A percentile compares a stretch with the other conserved stretches of the same genome.
Conservation (phyloP, 345 rosid genomes). For the Eucalyptus polybractea region DNA sequence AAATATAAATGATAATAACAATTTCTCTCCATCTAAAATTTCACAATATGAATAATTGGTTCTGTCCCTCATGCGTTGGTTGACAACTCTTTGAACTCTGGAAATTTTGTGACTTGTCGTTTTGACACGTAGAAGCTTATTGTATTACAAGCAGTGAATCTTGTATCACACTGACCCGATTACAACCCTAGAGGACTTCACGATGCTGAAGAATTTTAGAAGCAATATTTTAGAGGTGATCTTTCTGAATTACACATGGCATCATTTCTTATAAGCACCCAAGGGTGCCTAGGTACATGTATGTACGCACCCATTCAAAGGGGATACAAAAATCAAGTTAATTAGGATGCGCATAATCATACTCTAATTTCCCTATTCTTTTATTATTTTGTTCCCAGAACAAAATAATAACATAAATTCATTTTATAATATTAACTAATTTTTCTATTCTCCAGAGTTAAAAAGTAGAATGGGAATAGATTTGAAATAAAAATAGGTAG, state of each 20-base stretch:
- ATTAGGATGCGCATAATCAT: not conserved
- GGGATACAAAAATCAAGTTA: not conserved
- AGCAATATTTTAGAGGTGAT: not conserved
- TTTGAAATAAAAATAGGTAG: too few species aligned
- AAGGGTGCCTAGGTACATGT: not conserved
- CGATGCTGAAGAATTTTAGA: not conserved
- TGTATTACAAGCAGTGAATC: not conserved
- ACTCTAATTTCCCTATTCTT: too few species aligned
- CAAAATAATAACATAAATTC: too few species aligned
- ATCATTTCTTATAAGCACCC: not conserved
- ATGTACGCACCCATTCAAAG: not conserved
- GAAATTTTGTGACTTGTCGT: not conserved
- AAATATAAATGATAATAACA: too few species aligned
- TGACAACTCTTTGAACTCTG: not conserved
- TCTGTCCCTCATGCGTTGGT: not conserved
- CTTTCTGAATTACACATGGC: not conserved
- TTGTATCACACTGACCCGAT: not conserved
- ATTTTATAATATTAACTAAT: too few species aligned
- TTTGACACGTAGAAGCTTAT: not conserved
- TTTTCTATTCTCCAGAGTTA: too few species aligned
- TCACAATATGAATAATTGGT: not conserved
- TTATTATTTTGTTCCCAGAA: too few species aligned
- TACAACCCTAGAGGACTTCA: not conserved
- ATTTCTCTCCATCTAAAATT: too few species aligned
- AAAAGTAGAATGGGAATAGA: rapidly evolving